These are phyloP conservation scores for Ophiobolus disseminans DNA, from an alignment of 2,329 filamentous ascomycete genomes.

Conservation along the genomic window DNA sequence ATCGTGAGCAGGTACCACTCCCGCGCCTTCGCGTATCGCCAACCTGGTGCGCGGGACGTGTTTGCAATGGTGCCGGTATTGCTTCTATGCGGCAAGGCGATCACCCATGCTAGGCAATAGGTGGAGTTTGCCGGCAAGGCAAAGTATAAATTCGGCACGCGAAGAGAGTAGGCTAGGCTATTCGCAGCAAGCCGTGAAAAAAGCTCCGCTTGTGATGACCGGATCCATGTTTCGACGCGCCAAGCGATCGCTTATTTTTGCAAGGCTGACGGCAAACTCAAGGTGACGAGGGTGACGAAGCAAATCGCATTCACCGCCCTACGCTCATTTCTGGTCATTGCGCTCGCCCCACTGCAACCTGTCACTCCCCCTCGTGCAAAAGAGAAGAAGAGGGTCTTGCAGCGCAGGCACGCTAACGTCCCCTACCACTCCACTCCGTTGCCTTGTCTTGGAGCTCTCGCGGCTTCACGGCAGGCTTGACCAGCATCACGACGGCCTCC, in stretches of 20 bases:
- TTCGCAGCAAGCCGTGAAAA: not conserved
- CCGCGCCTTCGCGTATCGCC: not conserved
- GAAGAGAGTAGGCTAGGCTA: not conserved
- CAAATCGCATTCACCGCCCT: constrained; percentile 24
- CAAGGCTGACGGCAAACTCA: constrained; percentile 23
- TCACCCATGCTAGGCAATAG: too few relatives aligned
- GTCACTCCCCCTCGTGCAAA: constrained; percentile 10
- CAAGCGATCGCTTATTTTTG: constrained; percentile 29
- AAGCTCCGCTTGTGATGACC: not conserved
- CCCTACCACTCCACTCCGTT: constrained; percentile 6
- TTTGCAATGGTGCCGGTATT: too few relatives aligned
- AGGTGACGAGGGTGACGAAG: constrained; percentile 21
- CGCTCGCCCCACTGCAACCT: constrained; percentile 24
- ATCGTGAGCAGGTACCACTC: not conserved
- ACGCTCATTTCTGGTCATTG: constrained; percentile 32
- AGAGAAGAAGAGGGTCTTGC: constrained; percentile 3
- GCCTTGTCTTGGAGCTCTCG: constrained; percentile 46
- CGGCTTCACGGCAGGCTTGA: constrained; percentile 50
- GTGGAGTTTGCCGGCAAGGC: too few relatives aligned
- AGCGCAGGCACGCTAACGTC: constrained; percentile 9
- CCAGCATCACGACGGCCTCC: constrained; percentile 51
- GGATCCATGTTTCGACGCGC: constrained; percentile 4
- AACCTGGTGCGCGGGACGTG: constrained; percentile 5
- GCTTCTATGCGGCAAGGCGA: too few relatives aligned
- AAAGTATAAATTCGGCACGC: too few relatives aligned